These are phyloP conservation scores for Tylopilus plumbeoviolaceoides DNA, from an alignment of 768 basidiomycete genomes.

Conservation along the genomic window DNA sequence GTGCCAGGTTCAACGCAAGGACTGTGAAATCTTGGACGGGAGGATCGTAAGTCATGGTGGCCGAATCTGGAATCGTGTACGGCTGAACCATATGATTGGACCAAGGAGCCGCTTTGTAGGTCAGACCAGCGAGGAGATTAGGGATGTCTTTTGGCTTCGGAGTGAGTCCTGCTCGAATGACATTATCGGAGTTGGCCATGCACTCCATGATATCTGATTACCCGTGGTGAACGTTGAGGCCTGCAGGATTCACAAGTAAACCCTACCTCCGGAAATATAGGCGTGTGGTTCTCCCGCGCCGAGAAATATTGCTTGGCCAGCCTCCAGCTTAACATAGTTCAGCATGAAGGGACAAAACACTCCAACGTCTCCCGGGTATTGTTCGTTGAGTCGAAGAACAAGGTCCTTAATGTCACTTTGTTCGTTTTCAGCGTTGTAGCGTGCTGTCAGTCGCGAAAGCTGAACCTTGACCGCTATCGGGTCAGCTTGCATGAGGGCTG, in stretches of 20 bases:
- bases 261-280: slow-evolving; percentile 85
- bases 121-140: slow-evolving; percentile 83
- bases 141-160: slow-evolving; percentile 94
- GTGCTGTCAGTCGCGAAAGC: slow-evolving; percentile 51
- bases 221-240: background rate
- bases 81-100: slow-evolving; percentile 69
- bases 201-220: slow-evolving; percentile 91
- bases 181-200: slow-evolving; percentile 99
- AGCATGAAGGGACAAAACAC: slow-evolving; percentile 86
- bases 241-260: background rate
- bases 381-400: slow-evolving; percentile 55
- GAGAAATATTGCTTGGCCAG: slow-evolving; percentile 91
- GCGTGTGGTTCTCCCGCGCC: slow-evolving; percentile 97
- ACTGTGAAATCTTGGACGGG: slow-evolving; percentile 95
- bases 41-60: slow-evolving; percentile 74
- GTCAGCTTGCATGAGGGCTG: slow-evolving; percentile 80
- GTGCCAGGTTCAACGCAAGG: slow-evolving; percentile 50
- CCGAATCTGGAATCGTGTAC: slow-evolving; percentile 39
- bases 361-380: slow-evolving; percentile 94
- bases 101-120: slow-evolving; percentile 71
- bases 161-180: slow-evolving; percentile 96
- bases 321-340: slow-evolving; percentile 74
- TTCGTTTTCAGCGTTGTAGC: slow-evolving; percentile 51
- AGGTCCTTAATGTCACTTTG: slow-evolving; percentile 56
- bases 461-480: slow-evolving; percentile 46